These are phyloP conservation scores for Salvia splendens DNA, from an alignment of 257 asterid species.

Conservation along the genomic window DNA sequence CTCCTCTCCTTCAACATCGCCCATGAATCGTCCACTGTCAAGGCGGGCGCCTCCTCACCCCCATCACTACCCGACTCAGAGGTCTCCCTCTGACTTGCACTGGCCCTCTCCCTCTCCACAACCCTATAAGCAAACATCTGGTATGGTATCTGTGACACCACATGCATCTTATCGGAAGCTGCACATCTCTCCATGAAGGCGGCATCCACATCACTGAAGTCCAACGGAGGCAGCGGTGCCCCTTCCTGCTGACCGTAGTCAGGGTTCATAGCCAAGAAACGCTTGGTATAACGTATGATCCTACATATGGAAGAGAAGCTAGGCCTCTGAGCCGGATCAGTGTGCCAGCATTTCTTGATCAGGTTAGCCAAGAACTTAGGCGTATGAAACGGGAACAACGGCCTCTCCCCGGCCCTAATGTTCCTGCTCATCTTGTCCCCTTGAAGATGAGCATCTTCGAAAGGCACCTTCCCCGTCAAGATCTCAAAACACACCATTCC, in stretches of 20 bases:
- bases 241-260: conserved; percentile 59
- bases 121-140: conserved; percentile 75
- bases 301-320: conserved; percentile 57
- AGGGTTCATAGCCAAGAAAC: conserved; percentile 49
- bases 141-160: conserved; percentile 60
- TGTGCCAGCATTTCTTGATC: conserved; percentile 56
- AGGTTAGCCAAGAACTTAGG: conserved; percentile 57
- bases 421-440: conserved; percentile 89
- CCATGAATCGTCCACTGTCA: conserved; percentile 27
- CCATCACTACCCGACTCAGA: conserved; percentile 87
- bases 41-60: conserved; percentile 49
- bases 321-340: conserved; percentile 49
- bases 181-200: conserved; percentile 31
- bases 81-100: conserved; percentile 30
- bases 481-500: conserved; percentile 91
- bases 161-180: conserved; percentile 8
- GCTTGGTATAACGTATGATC: conserved; percentile 67
- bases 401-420: conserved; percentile 87
- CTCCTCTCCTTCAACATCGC: conserved; percentile 32
- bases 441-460: conserved; percentile 80
- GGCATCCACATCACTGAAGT: conserved; percentile 46
- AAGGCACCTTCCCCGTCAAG: conserved; percentile 87
- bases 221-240: conserved; percentile 55
- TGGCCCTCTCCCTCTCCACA: conserved; percentile 56
- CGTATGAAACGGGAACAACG: conserved; percentile 75